A percentile compares a stretch with the other conserved stretches of the same genome.
These are phyloP conservation scores for Xylaria intraflava DNA, from an alignment of 495 filamentous ascomycete genomes.

Conservation along the genomic window DNA sequence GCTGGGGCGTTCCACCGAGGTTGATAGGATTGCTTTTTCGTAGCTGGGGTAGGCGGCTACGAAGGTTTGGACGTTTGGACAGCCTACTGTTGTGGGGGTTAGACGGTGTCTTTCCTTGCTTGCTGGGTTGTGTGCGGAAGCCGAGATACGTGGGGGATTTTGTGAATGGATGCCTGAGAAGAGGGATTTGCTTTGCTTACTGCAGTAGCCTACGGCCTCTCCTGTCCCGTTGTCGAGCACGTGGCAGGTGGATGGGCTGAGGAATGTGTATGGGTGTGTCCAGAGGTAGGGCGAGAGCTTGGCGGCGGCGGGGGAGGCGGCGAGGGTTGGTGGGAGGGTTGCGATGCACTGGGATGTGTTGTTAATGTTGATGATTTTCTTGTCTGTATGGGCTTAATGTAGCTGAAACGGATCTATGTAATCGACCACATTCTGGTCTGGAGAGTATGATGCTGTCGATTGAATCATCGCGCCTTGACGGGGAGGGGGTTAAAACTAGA, in stretches of 20 bases:
- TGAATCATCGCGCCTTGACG: background rate
- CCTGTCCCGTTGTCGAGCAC: conserved; percentile 37
- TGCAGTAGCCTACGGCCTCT: conserved; percentile 33
- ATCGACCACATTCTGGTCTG: no score
- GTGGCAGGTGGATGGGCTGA: conserved; percentile 31
- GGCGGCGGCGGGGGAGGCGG: conserved; percentile 16
- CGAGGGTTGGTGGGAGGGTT: conserved; percentile 32
- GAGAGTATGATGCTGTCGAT: no score
- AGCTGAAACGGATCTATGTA: no score
- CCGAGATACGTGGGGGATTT: background rate
- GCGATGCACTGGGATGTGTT: conserved; percentile 28
- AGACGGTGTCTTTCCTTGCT: background rate
- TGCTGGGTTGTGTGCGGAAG: background rate
- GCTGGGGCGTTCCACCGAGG: conserved; percentile 10
- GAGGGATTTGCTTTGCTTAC: background rate
- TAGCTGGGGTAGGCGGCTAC: conserved; percentile 25
- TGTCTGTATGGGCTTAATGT: background rate
- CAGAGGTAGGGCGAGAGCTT: conserved; percentile 37
- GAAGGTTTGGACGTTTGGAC: conserved; percentile 30
- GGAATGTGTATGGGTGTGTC: conserved; percentile 38
- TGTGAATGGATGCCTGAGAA: background rate
- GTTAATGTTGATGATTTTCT: background rate
- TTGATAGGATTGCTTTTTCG: conserved; percentile 21
- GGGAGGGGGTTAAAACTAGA: background rate
- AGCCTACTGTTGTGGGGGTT: conserved; percentile 20